A percentile compares a stretch with the other conserved stretches of the same genome.
Conservation (phyloP, 1,139 yeast species). For the Saccharomyces hybrid region DNA sequence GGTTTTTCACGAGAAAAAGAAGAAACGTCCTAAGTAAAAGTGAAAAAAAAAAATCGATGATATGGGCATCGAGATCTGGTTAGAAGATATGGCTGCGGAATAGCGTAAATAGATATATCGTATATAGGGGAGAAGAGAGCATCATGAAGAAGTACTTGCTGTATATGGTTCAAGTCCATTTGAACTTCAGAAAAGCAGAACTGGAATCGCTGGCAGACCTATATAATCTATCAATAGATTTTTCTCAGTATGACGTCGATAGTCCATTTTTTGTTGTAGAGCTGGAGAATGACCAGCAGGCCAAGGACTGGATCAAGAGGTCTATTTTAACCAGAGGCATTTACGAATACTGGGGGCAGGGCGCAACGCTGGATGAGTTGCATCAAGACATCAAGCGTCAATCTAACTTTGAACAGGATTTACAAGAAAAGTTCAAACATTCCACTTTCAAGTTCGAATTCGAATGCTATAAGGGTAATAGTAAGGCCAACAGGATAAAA, state of each 20-base stretch:
- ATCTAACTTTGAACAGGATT: conserved; percentile 22
- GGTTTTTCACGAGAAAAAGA: background rate
- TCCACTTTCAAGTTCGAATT: conserved; percentile 75
- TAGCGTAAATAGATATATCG: background rate
- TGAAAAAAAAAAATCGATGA: background rate
- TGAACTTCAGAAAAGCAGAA: conserved; percentile 74
- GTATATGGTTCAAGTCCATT: conserved; percentile 77
- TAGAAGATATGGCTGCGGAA: background rate
- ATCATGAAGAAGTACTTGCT: conserved; percentile 47
- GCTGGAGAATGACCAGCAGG: conserved; percentile 58
- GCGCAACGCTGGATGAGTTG: conserved; percentile 45
- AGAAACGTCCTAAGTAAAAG: background rate
- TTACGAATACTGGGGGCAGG: conserved; percentile 82
- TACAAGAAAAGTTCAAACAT: conserved; percentile 31
- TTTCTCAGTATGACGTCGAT: conserved; percentile 48
- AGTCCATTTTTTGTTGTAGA: conserved; percentile 68
- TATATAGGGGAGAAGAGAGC: background rate
- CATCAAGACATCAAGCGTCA: conserved; percentile 45
- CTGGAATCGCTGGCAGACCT: conserved; percentile 74
- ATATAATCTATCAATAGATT: conserved; percentile 48
- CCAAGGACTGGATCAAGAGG: conserved; percentile 53
- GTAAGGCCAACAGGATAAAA: conserved; percentile 44
- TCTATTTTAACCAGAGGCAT: conserved; percentile 68
- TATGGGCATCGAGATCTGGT: background rate
- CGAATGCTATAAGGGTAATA: conserved; percentile 64